Evolutionary conservation across 192 early-diverging fungal species (phyloP).

Genomic region (Podila minutissima): DNA sequence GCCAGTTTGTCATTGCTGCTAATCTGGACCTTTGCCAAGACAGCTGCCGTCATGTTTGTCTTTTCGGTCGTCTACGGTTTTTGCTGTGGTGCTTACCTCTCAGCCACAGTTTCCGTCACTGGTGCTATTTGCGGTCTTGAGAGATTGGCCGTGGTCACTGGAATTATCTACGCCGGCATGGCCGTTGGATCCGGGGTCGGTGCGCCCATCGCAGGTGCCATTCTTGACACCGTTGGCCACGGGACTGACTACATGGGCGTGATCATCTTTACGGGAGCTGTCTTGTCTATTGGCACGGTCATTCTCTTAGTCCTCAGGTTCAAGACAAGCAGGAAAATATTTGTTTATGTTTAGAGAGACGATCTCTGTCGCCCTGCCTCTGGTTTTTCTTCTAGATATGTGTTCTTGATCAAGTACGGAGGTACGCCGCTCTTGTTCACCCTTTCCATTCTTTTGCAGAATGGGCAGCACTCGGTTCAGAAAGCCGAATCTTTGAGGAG

Average conservation of each 20-base stretch:
- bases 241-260: conserved; percentile 34
- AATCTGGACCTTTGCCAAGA: conserved; percentile 60
- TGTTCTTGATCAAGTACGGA: too few species aligned
- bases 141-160: conserved; percentile 25
- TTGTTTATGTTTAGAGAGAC: conserved; percentile 10
- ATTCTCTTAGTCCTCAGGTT: conserved; percentile 26
- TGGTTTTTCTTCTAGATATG: too few species aligned
- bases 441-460: too few species aligned
- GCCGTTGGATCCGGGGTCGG: conserved; percentile 34
- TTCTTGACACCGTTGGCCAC: conserved; percentile 27
- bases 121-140: conserved; percentile 30
- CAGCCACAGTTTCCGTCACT: conserved; percentile 42
- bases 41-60: conserved; percentile 36
- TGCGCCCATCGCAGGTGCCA: conserved; percentile 37
- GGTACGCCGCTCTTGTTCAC: too few species aligned
- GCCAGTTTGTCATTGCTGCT: conserved; percentile 50
- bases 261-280: conserved; percentile 28
- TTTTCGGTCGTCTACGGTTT: conserved; percentile 43
- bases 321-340: conserved; percentile 16
- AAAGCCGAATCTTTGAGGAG: too few species aligned
- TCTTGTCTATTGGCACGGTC: conserved; percentile 24
- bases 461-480: too few species aligned
- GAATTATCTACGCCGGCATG: conserved; percentile 47
- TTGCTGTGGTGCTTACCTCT: conserved; percentile 45
- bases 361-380: too few species aligned